These are phyloP conservation scores for Citrus sinensis DNA, from an alignment of 345 rosid species.

Conservation along the genomic window DVS_A1.0 CM039165.1:34756001-34756500, in stretches of 20 bases:
- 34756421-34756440: not conserved
- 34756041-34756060: not conserved
- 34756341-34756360: not conserved
- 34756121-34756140: too few species aligned
- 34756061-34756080: not conserved
- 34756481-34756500: not conserved
- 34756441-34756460: not conserved
- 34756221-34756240: too few species aligned
- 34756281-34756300: not conserved
- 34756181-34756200: too few species aligned
- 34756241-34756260: not conserved
- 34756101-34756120: not conserved
- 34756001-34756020: not conserved
- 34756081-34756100: not conserved
- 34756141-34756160: not conserved
- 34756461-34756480: not conserved
- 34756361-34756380: not conserved
- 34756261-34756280: not conserved
- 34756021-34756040: not conserved
- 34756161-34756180: too few species aligned
- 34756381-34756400: not conserved
- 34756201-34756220: too few species aligned
- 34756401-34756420: not conserved
- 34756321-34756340: not conserved
- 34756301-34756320: not conserved